Percentiles rank a stretch among this genome's conserved stretches.
phyloP scores from a whole-genome alignment of 805 yeast genomes.

The Nakazawaea anatomiae region DNA sequence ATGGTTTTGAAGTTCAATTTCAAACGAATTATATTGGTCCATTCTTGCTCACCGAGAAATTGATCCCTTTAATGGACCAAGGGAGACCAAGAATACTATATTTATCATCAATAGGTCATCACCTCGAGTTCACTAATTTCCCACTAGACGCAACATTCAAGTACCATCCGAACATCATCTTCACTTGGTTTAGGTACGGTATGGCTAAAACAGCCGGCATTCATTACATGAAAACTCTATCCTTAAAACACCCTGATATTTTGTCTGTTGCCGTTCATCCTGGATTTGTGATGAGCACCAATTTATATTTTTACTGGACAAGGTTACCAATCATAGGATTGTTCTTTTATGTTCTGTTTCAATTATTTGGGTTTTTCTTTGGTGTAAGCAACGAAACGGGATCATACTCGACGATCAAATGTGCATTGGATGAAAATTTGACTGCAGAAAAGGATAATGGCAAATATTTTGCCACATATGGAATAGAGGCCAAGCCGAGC shows the following conservation, averaged over 20 bases:
- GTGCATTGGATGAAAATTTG: slow-evolving; percentile 50
- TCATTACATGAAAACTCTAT: slow-evolving; percentile 60
- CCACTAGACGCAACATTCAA: slow-evolving; percentile 44
- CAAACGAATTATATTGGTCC: slow-evolving; percentile 78
- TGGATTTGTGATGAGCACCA: slow-evolving; percentile 81
- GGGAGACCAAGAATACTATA: slow-evolving; percentile 49
- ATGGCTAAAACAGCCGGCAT: slow-evolving; percentile 74
- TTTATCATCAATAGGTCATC: slow-evolving; percentile 63
- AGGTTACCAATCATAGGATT: slow-evolving; percentile 73
- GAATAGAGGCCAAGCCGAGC: slow-evolving; percentile 51
- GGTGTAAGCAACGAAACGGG: slow-evolving; percentile 76
- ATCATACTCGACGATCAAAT: slow-evolving; percentile 54
- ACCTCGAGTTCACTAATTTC: slow-evolving; percentile 42
- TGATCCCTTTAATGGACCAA: slow-evolving; percentile 44
- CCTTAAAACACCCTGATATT: slow-evolving; percentile 61
- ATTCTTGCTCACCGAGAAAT: slow-evolving; percentile 57
- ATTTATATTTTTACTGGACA: slow-evolving; percentile 71
- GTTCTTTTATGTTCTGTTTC: slow-evolving; percentile 65
- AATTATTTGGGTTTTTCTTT: slow-evolving; percentile 58
- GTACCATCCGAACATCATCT: slow-evolving; percentile 57
- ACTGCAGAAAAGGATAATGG: slow-evolving; percentile 58
- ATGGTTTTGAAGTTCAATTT: slow-evolving; percentile 71
- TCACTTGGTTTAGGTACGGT: slow-evolving; percentile 76
- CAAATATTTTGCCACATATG: slow-evolving; percentile 58
- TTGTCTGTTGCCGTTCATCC: slow-evolving; percentile 70